Percentiles rank a stretch among this genome's conserved stretches.
Evolutionary conservation across 345 rosid species (phyloP).

Genomic region (Chamaenerion angustifolium): DNA sequence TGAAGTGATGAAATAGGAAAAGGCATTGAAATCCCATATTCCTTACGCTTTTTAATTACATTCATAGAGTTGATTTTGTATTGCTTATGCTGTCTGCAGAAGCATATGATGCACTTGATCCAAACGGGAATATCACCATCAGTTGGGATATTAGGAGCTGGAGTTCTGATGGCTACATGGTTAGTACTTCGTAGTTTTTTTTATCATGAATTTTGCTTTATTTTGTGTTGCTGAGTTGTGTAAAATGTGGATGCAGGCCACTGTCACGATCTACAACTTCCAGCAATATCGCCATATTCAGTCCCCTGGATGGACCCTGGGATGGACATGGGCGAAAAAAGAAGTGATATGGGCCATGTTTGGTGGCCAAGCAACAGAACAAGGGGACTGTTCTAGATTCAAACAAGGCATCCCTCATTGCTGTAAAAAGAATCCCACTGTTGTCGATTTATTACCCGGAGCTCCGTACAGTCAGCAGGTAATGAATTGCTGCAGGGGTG

Average conservation of each 20-base stretch:
- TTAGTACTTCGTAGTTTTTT: slow-evolving; percentile 16
- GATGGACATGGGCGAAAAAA: slow-evolving; percentile 74
- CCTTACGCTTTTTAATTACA: no score
- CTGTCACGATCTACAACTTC: slow-evolving; percentile 59
- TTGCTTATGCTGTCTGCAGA: slow-evolving; percentile 33
- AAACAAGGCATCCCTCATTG: slow-evolving; percentile 72
- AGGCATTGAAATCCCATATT: no score
- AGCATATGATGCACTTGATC: slow-evolving; percentile 89
- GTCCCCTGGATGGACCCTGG: slow-evolving; percentile 72
- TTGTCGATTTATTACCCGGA: slow-evolving; percentile 81
- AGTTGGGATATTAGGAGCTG: slow-evolving; percentile 82
- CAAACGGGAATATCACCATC: slow-evolving; percentile 78
- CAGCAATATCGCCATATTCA: slow-evolving; percentile 82
- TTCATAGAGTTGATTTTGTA: no score
- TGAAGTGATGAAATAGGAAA: no score
- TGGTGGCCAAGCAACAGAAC: slow-evolving; percentile 75
- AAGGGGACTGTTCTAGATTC: slow-evolving; percentile 85
- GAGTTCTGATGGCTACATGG: slow-evolving; percentile 82
- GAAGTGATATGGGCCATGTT: slow-evolving; percentile 76
- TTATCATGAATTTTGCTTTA: not conserved
- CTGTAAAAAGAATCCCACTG: slow-evolving; percentile 58
- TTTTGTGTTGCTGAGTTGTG: no score
- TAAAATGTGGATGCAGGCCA: slow-evolving; percentile 35
- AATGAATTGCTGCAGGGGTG: slow-evolving; percentile 84
- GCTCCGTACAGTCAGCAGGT: slow-evolving; percentile 55